phyloP scores from a whole-genome alignment of 1,284 basidiomycete genomes.

The Marasmius tenuissimus region DNA sequence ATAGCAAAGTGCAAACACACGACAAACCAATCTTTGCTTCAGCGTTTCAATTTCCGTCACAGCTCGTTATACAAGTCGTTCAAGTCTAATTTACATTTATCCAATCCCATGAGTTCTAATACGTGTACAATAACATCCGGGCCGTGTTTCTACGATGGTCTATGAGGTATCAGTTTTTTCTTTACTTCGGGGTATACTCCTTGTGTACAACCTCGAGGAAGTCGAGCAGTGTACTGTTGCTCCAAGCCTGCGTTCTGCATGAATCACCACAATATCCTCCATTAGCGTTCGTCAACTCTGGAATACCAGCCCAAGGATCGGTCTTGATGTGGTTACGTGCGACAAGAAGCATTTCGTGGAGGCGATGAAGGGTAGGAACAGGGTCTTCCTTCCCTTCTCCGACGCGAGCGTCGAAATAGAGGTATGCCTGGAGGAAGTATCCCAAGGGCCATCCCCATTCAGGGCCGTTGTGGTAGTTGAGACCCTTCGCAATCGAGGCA shows the following conservation, averaged over 20 bases:
- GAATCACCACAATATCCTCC: slow-evolving; percentile 84
- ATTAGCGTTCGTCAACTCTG: slow-evolving; percentile 87
- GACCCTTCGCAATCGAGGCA: slow-evolving; percentile 80
- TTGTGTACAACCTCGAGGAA: slow-evolving; percentile 76
- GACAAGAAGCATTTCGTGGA: slow-evolving; percentile 71
- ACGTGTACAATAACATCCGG: background rate
- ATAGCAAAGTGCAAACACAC: background rate
- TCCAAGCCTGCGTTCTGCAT: slow-evolving; percentile 93
- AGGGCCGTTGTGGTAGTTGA: slow-evolving; percentile 86
- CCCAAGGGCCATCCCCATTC: slow-evolving; percentile 96
- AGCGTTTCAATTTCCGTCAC: too few species aligned
- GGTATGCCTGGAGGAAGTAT: slow-evolving; percentile 92
- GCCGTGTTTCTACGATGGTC: background rate
- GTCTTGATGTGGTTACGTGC: slow-evolving; percentile 72
- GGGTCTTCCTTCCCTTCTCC: slow-evolving; percentile 68
- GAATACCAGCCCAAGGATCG: slow-evolving; percentile 89
- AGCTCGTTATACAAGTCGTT: too few species aligned
- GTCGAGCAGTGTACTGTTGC: slow-evolving; percentile 84
- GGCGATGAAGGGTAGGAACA: slow-evolving; percentile 67
- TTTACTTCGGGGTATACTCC: background rate
- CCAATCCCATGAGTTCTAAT: too few species aligned
- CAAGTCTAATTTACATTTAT: too few species aligned
- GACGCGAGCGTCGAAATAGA: slow-evolving; percentile 74
- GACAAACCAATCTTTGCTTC: background rate
- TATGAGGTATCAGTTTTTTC: background rate